phyloP scores from a whole-genome alignment of 257 asterid species.

The Nyctanthes arbortristis region DNA sequence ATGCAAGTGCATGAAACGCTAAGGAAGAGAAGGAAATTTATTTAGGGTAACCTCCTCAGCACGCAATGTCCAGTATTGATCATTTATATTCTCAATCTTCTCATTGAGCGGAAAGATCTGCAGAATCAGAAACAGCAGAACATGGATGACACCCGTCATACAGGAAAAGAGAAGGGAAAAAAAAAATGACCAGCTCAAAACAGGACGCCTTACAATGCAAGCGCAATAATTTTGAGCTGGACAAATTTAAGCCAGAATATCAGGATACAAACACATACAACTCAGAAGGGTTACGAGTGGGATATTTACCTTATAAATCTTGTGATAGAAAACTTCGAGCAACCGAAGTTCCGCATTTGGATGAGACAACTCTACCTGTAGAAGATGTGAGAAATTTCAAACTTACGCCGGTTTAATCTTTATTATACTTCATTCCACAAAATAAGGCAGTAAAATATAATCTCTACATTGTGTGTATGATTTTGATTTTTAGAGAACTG shows the following conservation, averaged over 20 bases:
- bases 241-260: constrained; percentile 14
- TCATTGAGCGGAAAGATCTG: constrained; percentile 83
- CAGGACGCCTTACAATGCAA: constrained; percentile 6
- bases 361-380: constrained; percentile 66
- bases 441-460: background rate
- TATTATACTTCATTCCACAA: background rate
- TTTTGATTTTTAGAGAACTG: no score
- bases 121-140: constrained; percentile 28
- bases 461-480: background rate
- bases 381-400: constrained; percentile 19
- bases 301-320: constrained; percentile 60
- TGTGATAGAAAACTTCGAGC: constrained; percentile 70
- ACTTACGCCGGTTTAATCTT: constrained; percentile 1
- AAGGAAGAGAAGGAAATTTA: constrained; percentile 13
- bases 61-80: constrained; percentile 93
- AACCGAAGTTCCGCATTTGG: constrained; percentile 67
- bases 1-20: background rate
- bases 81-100: constrained; percentile 90
- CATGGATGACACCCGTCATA: constrained; percentile 14
- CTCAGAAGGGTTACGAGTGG: constrained; percentile 5
- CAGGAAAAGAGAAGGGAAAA: no score
- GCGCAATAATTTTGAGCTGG: background rate
- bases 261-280: background rate
- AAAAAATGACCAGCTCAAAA: constrained; percentile 10
- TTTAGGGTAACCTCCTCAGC: constrained; percentile 77